Evolutionary conservation across 306 rosid genomes (phyloP).

Genomic region (apple (Malus domestica)): ASM211411v1 NC_041796.1:18401001-18401500

Average conservation of each 20-base stretch:
- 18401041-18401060: too few relatives aligned
- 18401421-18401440: background rate
- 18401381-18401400: background rate
- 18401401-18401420: background rate
- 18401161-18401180: background rate
- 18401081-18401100: background rate
- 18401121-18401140: too few relatives aligned
- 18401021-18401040: background rate
- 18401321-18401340: background rate
- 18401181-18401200: background rate
- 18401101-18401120: too few relatives aligned
- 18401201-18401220: background rate
- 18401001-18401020: background rate
- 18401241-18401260: background rate
- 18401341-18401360: background rate
- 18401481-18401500: conserved; percentile 8
- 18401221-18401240: background rate
- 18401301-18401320: background rate
- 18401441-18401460: background rate
- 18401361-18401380: background rate
- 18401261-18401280: too few relatives aligned
- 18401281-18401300: background rate
- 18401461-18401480: background rate
- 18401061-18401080: background rate
- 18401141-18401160: too few relatives aligned